Conservation (phyloP, 176 grass and related monocot species). For the Raddia distichophylla region DNA sequence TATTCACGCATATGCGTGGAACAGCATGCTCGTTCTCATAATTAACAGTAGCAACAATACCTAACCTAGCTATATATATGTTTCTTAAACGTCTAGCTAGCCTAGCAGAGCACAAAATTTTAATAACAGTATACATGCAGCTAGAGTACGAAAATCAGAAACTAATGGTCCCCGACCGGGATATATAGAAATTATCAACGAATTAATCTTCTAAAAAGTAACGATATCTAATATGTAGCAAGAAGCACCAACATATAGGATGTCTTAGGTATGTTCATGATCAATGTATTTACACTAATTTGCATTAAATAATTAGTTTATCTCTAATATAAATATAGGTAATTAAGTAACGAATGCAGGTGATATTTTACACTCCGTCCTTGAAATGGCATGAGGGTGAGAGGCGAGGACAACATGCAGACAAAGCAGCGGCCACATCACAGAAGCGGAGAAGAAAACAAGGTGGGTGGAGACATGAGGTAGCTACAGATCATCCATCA, state of each 20-base stretch:
- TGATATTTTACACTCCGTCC: background rate
- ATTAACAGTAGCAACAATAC: background rate
- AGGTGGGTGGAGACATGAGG: conserved; percentile 17
- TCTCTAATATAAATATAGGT: no score
- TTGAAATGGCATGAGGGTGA: conserved; percentile 24
- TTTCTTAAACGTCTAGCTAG: background rate
- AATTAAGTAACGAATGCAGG: no score
- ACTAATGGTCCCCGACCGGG: background rate
- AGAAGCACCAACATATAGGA: background rate
- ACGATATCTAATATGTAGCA: background rate
- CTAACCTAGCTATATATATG: background rate
- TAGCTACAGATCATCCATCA: conserved; percentile 23
- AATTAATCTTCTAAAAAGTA: background rate
- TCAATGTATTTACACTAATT: background rate
- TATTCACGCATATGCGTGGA: no score
- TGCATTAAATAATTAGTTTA: no score
- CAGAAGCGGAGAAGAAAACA: conserved; percentile 39
- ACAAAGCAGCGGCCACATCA: conserved; percentile 40
- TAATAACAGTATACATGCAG: background rate
- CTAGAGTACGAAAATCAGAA: background rate
- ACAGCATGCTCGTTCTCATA: background rate
- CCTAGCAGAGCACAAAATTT: background rate
- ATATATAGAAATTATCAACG: background rate
- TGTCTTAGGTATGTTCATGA: background rate
- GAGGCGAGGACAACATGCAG: conserved; percentile 48